Evolutionary conservation across 352 stramenopile species (phyloP), one percentile per base, ranked within the genome.

Genomic region (Pythium rhizo-oryzae): DNA sequence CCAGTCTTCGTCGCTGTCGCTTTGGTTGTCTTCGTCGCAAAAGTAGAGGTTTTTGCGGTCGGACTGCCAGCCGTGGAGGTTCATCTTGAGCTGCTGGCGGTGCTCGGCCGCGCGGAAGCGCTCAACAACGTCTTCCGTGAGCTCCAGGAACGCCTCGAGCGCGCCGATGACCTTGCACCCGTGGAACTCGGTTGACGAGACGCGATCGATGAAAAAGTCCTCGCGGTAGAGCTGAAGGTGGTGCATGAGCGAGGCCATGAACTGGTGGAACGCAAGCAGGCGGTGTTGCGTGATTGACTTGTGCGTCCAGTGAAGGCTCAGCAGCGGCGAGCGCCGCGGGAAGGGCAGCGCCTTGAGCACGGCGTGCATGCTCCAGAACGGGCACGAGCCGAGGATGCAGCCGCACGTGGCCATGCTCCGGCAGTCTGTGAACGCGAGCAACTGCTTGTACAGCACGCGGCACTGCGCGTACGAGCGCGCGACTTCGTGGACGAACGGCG

Each of bases 391-490:
- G 28, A 87, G 55, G 7, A 79, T 71, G 49, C 83, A 89, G 57
- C 67, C 77, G 58, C 83, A 91, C 37, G 78, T 76, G 1, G 60
- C 66, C 8, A 65, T 63, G 56, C 83, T 69, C 21, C 70, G 72
- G 55, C 74, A 79, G 69, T 87, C 65, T 6, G 81, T 89, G 23
- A 82, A 61, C 9, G 57, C 47, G 21, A 74, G 72, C 39, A 91
- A 67, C 43, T 78, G 57, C 23, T 59, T 59, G 61, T 86, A 91
- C 19, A 91, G 62, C 28, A 43, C 25, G 5, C 83, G 76, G 55
- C 83, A 91, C 33, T 87, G 61, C 47, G 78, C 83, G 74, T 89
- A 91, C 9, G 76, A 86, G 21, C 73, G 75, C 16, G 65, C 13
- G 37, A 88, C 76, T 55, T 84, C 72, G 61, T 91, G 82, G 18